These are phyloP conservation scores for Schizosaccharomyces japonicus DNA, from an alignment of 805 yeast species.

Conservation along the genomic window DNA sequence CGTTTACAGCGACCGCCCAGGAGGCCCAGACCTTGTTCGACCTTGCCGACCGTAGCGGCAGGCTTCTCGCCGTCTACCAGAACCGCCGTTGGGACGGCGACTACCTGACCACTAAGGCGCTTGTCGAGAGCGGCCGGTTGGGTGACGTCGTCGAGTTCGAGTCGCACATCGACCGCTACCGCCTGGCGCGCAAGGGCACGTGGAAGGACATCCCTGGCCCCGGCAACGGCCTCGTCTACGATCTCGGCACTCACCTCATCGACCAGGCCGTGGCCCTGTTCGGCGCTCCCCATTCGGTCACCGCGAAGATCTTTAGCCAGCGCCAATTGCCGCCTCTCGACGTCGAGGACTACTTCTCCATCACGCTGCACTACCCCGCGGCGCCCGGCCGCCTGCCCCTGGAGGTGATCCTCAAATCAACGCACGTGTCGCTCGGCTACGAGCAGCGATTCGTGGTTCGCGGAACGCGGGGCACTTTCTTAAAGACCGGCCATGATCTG, in stretches of 20 bases:
- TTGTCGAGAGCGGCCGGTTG: constrained; percentile 1
- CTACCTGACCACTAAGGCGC: background rate
- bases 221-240: background rate
- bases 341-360: constrained; percentile 1
- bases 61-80: constrained; percentile 16
- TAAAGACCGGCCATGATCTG: constrained; percentile 2
- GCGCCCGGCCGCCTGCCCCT: background rate
- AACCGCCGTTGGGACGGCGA: constrained; percentile 4
- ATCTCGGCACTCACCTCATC: constrained; percentile 3
- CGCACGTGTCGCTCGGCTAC: background rate
- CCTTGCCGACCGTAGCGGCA: constrained; percentile 22
- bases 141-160: constrained; percentile 4
- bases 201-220: constrained; percentile 1
- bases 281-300: constrained; percentile 2
- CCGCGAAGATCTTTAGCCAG: constrained; percentile 1
- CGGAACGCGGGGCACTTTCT: constrained; percentile 3
- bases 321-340: constrained; percentile 1
- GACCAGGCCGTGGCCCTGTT: constrained; percentile 3
- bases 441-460: background rate
- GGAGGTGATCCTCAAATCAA: background rate
- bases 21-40: constrained; percentile 23
- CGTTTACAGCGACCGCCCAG: constrained; percentile 24
- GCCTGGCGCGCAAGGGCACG: background rate
- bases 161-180: constrained; percentile 4
- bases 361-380: background rate